These are phyloP conservation scores for Amanita subjunquillea DNA, from an alignment of 768 basidiomycete species.

Conservation along the genomic window DNA sequence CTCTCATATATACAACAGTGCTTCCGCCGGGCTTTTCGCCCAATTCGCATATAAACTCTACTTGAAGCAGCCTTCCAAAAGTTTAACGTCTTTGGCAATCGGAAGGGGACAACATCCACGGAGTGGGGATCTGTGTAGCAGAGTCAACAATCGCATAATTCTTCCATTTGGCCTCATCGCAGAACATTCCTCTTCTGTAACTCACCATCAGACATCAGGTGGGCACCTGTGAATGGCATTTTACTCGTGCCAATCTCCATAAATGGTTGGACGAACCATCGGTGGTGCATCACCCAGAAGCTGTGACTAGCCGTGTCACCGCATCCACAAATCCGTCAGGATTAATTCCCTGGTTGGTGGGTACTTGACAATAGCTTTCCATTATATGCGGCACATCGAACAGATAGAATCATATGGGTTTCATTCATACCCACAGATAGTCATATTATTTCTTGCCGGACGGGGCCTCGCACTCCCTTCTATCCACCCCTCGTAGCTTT, in stretches of 20 bases:
- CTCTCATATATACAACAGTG: slow-evolving; percentile 3
- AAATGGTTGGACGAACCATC: background rate
- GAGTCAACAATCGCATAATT: background rate
- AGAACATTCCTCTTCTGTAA: background rate
- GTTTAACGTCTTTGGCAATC: slow-evolving; percentile 1
- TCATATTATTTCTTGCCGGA: slow-evolving; percentile 3
- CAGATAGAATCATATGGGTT: background rate
- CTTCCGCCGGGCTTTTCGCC: slow-evolving; percentile 5
- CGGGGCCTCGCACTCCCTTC: background rate
- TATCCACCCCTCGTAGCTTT: slow-evolving; percentile 4
- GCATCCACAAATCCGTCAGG: background rate
- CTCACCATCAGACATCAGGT: background rate
- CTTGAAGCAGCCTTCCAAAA: slow-evolving; percentile 5
- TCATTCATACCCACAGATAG: slow-evolving; percentile 2
- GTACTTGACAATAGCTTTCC: background rate
- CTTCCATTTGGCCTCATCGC: background rate
- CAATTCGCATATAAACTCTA: slow-evolving; percentile 3
- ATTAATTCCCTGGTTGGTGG: background rate
- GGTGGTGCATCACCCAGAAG: background rate
- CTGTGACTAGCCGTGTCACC: background rate
- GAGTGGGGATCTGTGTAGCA: slow-evolving; percentile 1
- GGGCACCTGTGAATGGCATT: background rate
- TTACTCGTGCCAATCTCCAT: background rate
- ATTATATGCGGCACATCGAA: background rate
- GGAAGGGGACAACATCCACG: slow-evolving; percentile 1